Evolutionary conservation across 169 alveolate genomes (phyloP), one percentile per base, ranked within the genome.

Genomic region (Plasmodium yoelii): DNA sequence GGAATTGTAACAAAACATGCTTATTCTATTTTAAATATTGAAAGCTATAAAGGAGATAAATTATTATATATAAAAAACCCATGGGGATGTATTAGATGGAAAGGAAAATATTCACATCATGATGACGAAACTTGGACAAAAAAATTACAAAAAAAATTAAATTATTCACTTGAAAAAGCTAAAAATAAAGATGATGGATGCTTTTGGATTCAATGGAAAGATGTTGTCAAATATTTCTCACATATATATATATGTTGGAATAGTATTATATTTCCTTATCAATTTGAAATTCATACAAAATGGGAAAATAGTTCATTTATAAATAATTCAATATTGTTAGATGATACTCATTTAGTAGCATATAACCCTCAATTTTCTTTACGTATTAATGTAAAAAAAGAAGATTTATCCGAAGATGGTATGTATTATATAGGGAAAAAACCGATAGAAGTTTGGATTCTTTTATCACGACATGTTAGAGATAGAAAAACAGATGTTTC

Each of bases 61-160:
- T 74, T 97, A 63, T 46, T 97, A 69, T 94, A 94, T 59, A 94
- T 97, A 18, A 96, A 96, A 71, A 97, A 97, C 60, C 99, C 99
- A 1, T 97, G 99, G 99, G 98, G 99, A 18, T 93, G 94, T 63
- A 93, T 96, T 53, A 88, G 97, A 15, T 97, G 98, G 98, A 96
- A 93, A 61, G 97, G 97, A 12, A 90, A 87, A 51, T 95, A 93
- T 75, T 93, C 97, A 5, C 94, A 94, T 24, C 55, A 71, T 49
- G 97, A 95, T 72, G 77, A 26, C 6, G 69, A 39, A 39, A 87
- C 93, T 9, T 91, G 96, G 96, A 89, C 92, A 49, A 87, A 53
- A 42, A 88, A 92, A 47, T 59, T 94, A 18, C 88, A 88, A 57
- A 80, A 69, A 28, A 53, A 77, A 39, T 71, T 92, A 39, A 87